Base-by-base conservation (phyloP, 768 basidiomycete species). In the Tubosaeta sp. region DNA sequence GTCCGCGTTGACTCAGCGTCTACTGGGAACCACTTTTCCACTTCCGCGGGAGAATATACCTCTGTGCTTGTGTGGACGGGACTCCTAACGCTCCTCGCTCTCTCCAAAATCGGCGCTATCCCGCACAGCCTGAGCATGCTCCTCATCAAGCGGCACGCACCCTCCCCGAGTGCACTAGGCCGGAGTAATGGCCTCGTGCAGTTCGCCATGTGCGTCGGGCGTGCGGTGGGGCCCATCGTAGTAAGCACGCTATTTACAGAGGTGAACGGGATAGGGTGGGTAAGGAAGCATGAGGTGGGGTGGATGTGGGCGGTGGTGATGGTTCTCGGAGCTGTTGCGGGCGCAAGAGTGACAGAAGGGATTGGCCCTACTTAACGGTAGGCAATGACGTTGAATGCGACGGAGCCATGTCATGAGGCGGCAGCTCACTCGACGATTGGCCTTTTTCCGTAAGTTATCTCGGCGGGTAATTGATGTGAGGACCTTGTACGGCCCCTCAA, bases 141-240 rank as follows among this genome's bases (percentile, higher is more conserved):
- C 34, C 69, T 86, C n/a, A 73, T 79, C 36, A 83, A 80, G 52
- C 71, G 78, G 46, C 64, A 73, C 42, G 70, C 79, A 0, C 81
- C 50, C 19, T 46, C 80, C 29, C 71, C 77, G 8, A 65, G 71
- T 13, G 72, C 76, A 14, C 71, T 85, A 6, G 83, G 83, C 0
- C 72, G 76, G n/a, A 77, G 78, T 13, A 85, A 84, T 54, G 83
- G 81, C 16, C 73, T 86, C 7, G 75, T 81, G 14, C 79, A 83
- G 54, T 71, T 79, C 43, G 69, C 74, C 5, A 80, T 81, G 79
- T 81, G 78, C 52, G 54, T 75, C 24, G 74, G 78, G 9, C 75
- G 83, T 12, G 74, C 79, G 2, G 59, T 81, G 41, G 75, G 72
- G 35, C 83, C 84, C 11, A 73, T 80, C 14, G 73, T 82, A 49